Evolutionary conservation across 2,329 filamentous ascomycete species (phyloP).

Genomic region (Aspergillus neoniger): DNA sequence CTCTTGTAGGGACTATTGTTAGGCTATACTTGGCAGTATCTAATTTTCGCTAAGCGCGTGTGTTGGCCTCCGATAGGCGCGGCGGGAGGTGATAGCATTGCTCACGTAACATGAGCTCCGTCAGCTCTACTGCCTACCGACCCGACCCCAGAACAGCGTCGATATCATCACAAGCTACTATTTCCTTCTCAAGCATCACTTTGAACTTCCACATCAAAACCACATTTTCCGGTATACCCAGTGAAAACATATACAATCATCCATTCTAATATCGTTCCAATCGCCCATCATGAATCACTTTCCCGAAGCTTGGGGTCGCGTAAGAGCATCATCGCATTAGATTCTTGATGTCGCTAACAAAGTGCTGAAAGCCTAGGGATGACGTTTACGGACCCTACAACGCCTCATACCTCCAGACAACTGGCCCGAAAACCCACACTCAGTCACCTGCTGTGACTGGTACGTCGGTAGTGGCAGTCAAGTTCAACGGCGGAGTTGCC

Average conservation of each 20-base stretch:
- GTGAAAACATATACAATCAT: constrained; percentile 7
- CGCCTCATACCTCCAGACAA: constrained; percentile 73
- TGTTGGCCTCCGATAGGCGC: constrained; percentile 20
- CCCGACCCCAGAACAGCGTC: constrained; percentile 7
- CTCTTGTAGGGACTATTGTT: no score
- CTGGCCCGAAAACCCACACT: constrained; percentile 77
- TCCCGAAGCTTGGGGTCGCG: constrained; percentile 67
- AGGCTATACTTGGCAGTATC: neutral
- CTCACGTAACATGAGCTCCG: constrained; percentile 36
- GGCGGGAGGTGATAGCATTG: constrained; percentile 18
- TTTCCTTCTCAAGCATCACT: constrained; percentile 21
- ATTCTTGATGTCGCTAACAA: constrained; percentile 39
- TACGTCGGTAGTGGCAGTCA: constrained; percentile 90
- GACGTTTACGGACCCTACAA: constrained; percentile 96
- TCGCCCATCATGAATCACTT: constrained; percentile 62
- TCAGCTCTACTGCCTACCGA: constrained; percentile 41
- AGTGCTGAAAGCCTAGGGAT: constrained; percentile 74
- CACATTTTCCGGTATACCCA: neutral
- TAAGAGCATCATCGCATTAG: constrained; percentile 34
- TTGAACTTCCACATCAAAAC: neutral
- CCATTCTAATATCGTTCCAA: constrained; percentile 6
- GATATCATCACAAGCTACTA: constrained; percentile 16
- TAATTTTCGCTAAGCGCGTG: constrained; percentile 14
- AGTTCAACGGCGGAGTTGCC: constrained; percentile 94
- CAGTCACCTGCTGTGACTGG: constrained; percentile 93